Conservation (phyloP, 2,329 filamentous ascomycete species). For the Botrytis squamosa region DNA sequence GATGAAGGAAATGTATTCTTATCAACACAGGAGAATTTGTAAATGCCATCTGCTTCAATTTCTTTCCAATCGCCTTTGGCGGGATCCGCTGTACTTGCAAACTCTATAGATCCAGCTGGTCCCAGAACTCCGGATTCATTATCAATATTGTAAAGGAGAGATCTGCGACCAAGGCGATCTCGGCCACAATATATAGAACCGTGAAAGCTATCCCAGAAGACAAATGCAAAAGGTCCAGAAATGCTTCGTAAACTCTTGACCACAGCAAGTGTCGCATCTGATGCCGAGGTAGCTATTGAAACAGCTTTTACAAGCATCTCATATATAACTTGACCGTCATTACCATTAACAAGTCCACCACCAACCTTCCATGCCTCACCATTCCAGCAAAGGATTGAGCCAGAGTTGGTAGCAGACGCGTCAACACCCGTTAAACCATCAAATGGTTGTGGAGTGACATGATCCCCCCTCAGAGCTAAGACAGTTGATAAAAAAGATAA, state of each 20-base stretch:
- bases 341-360: slow-evolving; percentile 59
- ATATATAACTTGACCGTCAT: slow-evolving; percentile 76
- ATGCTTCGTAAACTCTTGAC: slow-evolving; percentile 58
- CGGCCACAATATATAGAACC: slow-evolving; percentile 75
- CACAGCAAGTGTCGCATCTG: slow-evolving; percentile 41
- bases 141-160: slow-evolving; percentile 63
- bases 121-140: slow-evolving; percentile 26
- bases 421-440: slow-evolving; percentile 42
- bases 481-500: slow-evolving; percentile 79
- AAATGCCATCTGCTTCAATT: slow-evolving; percentile 81
- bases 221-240: slow-evolving; percentile 85
- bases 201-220: slow-evolving; percentile 68
- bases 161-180: slow-evolving; percentile 84
- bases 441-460: slow-evolving; percentile 72
- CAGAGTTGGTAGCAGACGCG: slow-evolving; percentile 39
- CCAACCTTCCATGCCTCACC: slow-evolving; percentile 87
- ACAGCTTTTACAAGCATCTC: slow-evolving; percentile 50
- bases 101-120: slow-evolving; percentile 47
- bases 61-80: slow-evolving; percentile 63
- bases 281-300: slow-evolving; percentile 24
- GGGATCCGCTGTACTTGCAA: slow-evolving; percentile 70
- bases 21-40: slow-evolving; percentile 42
- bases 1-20: background rate
- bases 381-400: slow-evolving; percentile 88
- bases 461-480: slow-evolving; percentile 78